Conservation (phyloP, 2,329 filamentous ascomycete genomes). For the Tolypocladium nubicola region DNA sequence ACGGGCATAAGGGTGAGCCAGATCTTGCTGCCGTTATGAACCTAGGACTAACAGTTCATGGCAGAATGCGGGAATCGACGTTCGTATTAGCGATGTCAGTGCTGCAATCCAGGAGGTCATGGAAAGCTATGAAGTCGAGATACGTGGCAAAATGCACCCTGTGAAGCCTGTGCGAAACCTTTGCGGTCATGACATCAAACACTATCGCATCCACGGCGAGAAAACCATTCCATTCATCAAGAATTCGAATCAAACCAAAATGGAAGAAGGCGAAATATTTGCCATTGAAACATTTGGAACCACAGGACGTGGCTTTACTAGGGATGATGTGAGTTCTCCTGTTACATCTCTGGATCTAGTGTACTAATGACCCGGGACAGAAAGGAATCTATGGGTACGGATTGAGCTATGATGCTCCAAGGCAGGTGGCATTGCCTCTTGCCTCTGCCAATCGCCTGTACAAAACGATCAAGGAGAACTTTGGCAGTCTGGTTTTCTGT, state of each 20-base stretch:
- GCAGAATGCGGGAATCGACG: constrained; percentile 65
- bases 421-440: constrained; percentile 26
- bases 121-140: constrained; percentile 82
- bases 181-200: constrained; percentile 76
- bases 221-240: constrained; percentile 90
- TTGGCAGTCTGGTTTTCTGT: constrained; percentile 50
- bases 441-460: constrained; percentile 45
- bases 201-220: constrained; percentile 75
- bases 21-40: no score
- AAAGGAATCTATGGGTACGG: constrained; percentile 42
- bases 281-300: constrained; percentile 91
- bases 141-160: constrained; percentile 64
- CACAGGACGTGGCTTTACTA: constrained; percentile 72
- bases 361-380: constrained; percentile 13
- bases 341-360: neutral
- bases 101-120: constrained; percentile 75
- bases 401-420: constrained; percentile 24
- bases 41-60: neutral
- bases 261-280: constrained; percentile 90
- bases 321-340: constrained; percentile 53
- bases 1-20: constrained; percentile 56
- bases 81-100: constrained; percentile 73
- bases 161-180: constrained; percentile 75
- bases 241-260: constrained; percentile 72
- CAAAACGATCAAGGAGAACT: constrained; percentile 50